Percentiles rank a stretch among this genome's conserved stretches.
Conservation (phyloP, 768 basidiomycete genomes). For the Collybiopsis luxurians region DNA sequence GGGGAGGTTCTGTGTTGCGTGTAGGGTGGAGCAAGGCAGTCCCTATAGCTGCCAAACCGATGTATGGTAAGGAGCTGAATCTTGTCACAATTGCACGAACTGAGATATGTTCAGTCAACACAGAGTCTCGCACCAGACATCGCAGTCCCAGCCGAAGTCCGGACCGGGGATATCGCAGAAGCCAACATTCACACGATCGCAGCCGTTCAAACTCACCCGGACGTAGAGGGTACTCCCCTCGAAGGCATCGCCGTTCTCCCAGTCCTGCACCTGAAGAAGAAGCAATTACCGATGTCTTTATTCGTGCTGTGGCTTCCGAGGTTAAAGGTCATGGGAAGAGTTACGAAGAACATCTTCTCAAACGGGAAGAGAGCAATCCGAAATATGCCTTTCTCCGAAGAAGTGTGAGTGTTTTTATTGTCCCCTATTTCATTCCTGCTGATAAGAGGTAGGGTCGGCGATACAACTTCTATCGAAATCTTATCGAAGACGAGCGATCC, state of each 20-base stretch:
- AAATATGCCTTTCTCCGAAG: constrained; percentile 77
- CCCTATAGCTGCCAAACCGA: constrained; percentile 71
- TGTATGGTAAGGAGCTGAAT: constrained; percentile 62
- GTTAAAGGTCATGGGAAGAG: constrained; percentile 76
- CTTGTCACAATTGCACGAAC: not conserved
- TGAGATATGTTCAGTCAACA: not conserved
- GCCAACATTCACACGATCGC: constrained; percentile 26
- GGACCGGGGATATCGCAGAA: constrained; percentile 30
- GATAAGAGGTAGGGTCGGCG: constrained; percentile 55
- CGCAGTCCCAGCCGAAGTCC: constrained; percentile 10
- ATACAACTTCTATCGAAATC: constrained; percentile 67
- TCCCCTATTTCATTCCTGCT: constrained; percentile 5
- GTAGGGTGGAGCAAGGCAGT: constrained; percentile 99
- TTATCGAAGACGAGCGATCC: constrained; percentile 54
- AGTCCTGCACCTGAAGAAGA: constrained; percentile 51
- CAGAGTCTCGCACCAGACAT: constrained; percentile 6
- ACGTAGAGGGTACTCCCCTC: constrained; percentile 44
- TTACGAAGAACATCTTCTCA: constrained; percentile 72
- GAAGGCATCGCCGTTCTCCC: constrained; percentile 30
- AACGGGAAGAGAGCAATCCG: constrained; percentile 76
- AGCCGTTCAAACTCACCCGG: constrained; percentile 44
- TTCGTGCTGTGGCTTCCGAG: constrained; percentile 83
- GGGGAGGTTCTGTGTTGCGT: constrained; percentile 85
- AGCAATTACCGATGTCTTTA: constrained; percentile 78
- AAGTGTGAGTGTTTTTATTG: constrained; percentile 38